Evolutionary conservation across 768 basidiomycete species (phyloP), one percentile per base, ranked within the genome.

Genomic region (Pisolithus orientalis): DNA sequence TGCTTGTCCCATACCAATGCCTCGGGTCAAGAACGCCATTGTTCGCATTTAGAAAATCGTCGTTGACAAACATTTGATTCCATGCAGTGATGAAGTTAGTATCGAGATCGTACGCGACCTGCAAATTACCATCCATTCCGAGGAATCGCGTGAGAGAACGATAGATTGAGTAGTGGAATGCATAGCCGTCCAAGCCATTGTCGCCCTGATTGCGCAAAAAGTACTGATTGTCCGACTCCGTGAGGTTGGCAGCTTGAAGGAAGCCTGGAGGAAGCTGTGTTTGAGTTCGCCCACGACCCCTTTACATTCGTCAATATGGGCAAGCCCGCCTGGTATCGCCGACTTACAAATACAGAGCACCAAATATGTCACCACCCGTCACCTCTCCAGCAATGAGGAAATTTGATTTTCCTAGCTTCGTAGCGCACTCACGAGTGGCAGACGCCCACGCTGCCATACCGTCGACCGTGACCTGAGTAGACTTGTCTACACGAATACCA

Each of bases 81-180:
- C 93, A 96, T 0, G 90, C 85, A 0, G 83, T 85, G 69, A 94
- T 73, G 61, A 95, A 93, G 69, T 95, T 90, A 65, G 74, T 68
- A 59, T 83, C 76, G 29, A 91, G 70, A 62, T 96, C 94, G 68
- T 86, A 94, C 9, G 90, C 93, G 49, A 92, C 94, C 55, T 86
- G 79, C 32, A 96, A 75, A 65, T 96, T 95, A 61, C 94, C 94
- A 63, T 96, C 94, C 92, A 95, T 94, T 49, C 93, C 94, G 44
- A 95, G 77, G 74, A 94, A 91, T 47, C 94, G 88, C 29, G 84
- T 73, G 49, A 95, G 71, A 3, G 87, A 73, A 53, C 94, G 94
- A 64, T 96, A 95, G 50, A 86, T 85, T 44, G 94, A 95, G 67
- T 95, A 96, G 67, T 96, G 94, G 75, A 95, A 95, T 1, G 94